Percentiles rank a stretch among this genome's conserved stretches.
Evolutionary conservation across 176 grass and related monocot species (phyloP).

Genomic region (Carex cristatella): DNA sequence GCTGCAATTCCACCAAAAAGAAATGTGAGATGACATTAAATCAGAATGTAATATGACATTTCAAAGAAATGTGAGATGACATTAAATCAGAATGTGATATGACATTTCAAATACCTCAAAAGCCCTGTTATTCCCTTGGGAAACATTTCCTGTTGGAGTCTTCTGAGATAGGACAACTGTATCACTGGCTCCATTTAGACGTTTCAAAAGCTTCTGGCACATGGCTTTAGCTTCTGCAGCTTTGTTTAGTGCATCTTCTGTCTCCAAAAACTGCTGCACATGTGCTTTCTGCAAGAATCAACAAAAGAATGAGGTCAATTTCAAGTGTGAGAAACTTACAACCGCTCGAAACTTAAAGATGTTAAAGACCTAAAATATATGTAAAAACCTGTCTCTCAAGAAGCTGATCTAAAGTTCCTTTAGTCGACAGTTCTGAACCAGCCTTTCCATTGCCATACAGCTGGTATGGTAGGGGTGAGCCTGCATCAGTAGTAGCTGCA

Average conservation of each 20-base stretch:
- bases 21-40: neutral
- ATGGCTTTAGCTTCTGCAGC: conserved; percentile 91
- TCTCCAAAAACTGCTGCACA: conserved; percentile 97
- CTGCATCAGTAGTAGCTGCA: conserved; percentile 90
- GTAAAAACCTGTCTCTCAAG: conserved; percentile 94
- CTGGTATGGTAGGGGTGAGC: conserved; percentile 97
- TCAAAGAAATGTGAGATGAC: neutral
- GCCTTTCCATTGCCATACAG: conserved; percentile 93
- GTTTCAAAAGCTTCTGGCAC: conserved; percentile 87
- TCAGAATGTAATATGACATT: neutral
- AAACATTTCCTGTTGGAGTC: conserved; percentile 46
- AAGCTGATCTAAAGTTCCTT: conserved; percentile 93
- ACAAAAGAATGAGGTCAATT: conserved; percentile 28
- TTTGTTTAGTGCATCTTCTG: conserved; percentile 98
- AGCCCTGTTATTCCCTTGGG: conserved; percentile 63
- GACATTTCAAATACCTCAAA: conserved; percentile 59
- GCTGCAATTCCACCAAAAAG: conserved; percentile 31
- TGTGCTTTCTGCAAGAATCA: conserved; percentile 87
- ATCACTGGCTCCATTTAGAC: conserved; percentile 64
- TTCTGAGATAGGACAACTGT: conserved; percentile 41
- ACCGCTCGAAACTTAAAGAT: neutral
- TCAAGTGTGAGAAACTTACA: neutral
- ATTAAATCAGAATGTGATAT: neutral
- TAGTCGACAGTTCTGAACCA: conserved; percentile 72
- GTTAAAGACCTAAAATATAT: conserved; percentile 4